Evolutionary conservation across 176 grass and related monocot species (phyloP).

Genomic region (Triticum timopheevii): DNA sequence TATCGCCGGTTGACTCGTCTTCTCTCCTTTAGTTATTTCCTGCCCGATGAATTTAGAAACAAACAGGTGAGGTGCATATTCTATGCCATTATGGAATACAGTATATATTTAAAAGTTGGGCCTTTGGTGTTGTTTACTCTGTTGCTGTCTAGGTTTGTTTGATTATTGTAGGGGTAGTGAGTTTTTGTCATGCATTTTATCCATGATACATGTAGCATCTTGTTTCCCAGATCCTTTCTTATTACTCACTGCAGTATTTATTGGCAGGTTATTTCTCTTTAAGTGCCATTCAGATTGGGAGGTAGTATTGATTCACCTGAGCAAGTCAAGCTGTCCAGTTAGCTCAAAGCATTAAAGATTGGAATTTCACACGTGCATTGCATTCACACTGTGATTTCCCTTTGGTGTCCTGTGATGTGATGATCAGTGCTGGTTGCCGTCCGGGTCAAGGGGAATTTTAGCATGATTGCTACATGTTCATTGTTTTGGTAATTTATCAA

Average conservation of each 20-base stretch:
- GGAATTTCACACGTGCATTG: too few species aligned
- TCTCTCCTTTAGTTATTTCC: not conserved
- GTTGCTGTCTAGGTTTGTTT: not conserved
- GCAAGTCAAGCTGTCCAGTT: not conserved
- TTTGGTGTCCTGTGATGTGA: too few species aligned
- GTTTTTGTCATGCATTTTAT: constrained; percentile 13
- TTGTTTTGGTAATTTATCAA: too few species aligned
- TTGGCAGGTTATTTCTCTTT: constrained; percentile 27
- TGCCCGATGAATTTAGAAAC: not conserved
- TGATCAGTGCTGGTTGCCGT: too few species aligned
- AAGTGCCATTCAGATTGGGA: not conserved
- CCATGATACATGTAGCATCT: not conserved
- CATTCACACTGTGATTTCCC: too few species aligned
- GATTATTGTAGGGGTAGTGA: not conserved
- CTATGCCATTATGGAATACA: not conserved
- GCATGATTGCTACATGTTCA: too few species aligned
- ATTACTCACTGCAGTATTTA: constrained; percentile 13
- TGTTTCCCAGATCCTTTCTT: constrained; percentile 18
- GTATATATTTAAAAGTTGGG: not conserved
- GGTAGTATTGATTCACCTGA: not conserved
- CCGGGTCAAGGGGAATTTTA: too few species aligned
- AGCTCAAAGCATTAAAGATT: not conserved
- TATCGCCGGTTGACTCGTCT: constrained; percentile 29
- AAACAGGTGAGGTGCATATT: not conserved
- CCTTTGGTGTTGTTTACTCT: not conserved